Base-by-base conservation (phyloP, 1,284 basidiomycete genomes). In the Boletellus sp. region DNA sequence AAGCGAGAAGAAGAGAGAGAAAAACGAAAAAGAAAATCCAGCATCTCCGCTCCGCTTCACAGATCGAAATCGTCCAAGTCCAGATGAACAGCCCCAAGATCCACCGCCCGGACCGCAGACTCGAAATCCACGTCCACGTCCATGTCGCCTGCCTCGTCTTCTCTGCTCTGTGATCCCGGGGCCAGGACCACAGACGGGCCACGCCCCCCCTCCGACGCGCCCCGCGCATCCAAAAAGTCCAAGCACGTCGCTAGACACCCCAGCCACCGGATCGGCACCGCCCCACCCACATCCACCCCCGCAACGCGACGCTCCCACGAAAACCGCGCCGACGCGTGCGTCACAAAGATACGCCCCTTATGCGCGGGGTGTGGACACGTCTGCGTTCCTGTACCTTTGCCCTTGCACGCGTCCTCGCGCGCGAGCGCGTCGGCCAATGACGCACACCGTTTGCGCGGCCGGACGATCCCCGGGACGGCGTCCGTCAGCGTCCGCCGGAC, bases 221-320 rank as follows among this genome's bases (percentile, higher is more conserved):
- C n/a, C 8, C 30, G 5, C 16, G 4, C 52, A 27, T 71, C 71
- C 51, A 89, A 63, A 57, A 82, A 84, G 36, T 73, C 70, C 50
- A 89, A 60, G 61, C 87, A 89, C 0, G 79, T 80, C 42, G 49
- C 52, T 22, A 64, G 60, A 60, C 86, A 89, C 0, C 86, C 87
- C 19, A 82, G 68, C 85, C 86, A 89, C 43, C 71, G 62, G 30
- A 89, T 49, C n/a, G 85, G 82, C 9, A 84, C 80, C 2, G 66
- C 54, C 11, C 73, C 73, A 10, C 78, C 79, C 0, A 84, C 68
- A 8, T 69, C 60, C 23, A 73, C 68, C 4, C 79, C 78, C 0
- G 77, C 81, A 33, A 87, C 63, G 11, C 53, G 63, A 3, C 63
- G 67, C 59, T 81, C 82, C 86, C 87, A 89, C 4, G 80, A 77